Conservation (phyloP, 139 green algal genomes). For the Chlorella sp. region DNA sequence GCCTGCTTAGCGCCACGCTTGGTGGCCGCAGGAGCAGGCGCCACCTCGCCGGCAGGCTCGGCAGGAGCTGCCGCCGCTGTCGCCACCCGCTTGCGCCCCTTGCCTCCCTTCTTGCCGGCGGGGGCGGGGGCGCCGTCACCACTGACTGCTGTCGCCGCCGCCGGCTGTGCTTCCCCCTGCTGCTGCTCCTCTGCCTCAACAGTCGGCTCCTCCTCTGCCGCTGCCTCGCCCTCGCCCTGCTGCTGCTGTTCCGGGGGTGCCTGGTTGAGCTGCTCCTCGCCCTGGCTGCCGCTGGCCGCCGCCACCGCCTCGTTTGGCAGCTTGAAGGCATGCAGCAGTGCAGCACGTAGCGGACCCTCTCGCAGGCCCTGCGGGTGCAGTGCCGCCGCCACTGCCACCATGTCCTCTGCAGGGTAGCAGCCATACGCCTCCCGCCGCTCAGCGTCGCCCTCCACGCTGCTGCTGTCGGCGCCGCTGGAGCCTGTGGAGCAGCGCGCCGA, state of each 20-base stretch:
- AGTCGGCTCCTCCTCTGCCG: neutral
- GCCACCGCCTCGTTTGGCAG: neutral
- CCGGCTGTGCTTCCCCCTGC: no score
- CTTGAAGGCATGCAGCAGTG: conserved; percentile 14
- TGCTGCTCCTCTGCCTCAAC: no score
- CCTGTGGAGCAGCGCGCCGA: neutral
- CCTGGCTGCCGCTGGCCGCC: neutral
- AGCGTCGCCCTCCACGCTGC: neutral
- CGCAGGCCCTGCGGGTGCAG: conserved; percentile 34
- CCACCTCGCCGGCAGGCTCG: neutral
- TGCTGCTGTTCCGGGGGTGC: neutral
- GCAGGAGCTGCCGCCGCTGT: no score
- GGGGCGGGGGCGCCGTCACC: neutral
- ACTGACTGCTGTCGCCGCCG: neutral
- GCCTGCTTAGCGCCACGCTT: neutral
- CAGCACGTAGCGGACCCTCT: conserved; percentile 38
- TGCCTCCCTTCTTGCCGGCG: no score
- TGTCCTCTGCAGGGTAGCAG: neutral
- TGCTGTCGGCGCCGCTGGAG: neutral
- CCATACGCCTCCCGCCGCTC: no score
- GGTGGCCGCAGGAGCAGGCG: neutral
- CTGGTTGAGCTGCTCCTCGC: neutral
- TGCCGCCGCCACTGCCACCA: conserved; percentile 24
- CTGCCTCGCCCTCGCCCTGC: neutral
- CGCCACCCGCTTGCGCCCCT: no score